A percentile compares a stretch with the other conserved stretches of the same genome.
Evolutionary conservation across 306 rosid species (phyloP).

Genomic region (Fragaria ananassa): DNA sequence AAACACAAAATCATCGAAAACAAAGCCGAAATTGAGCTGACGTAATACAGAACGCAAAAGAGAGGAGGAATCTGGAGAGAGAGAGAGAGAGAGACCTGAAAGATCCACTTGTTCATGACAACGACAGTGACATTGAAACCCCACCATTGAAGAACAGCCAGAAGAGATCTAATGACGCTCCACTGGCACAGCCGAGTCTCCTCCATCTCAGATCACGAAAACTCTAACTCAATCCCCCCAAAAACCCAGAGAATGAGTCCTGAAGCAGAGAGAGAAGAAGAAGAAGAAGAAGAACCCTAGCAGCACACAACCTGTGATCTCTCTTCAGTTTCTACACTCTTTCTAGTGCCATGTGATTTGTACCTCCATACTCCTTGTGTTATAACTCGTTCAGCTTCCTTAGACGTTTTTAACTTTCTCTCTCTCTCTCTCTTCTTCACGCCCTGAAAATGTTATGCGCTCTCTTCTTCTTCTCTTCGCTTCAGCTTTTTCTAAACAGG

Average conservation of each 20-base stretch:
- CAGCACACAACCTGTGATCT: background rate
- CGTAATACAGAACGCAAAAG: too few species aligned
- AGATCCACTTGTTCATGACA: conserved; percentile 98
- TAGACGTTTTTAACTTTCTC: conserved; percentile 12
- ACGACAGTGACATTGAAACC: conserved; percentile 85
- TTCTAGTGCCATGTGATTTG: conserved; percentile 33
- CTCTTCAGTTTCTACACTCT: background rate
- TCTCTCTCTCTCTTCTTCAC: conserved; percentile 16
- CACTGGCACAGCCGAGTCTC: conserved; percentile 61
- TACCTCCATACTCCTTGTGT: background rate
- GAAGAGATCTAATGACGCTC: conserved; percentile 75
- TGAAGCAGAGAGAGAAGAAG: background rate
- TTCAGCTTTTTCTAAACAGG: conserved; percentile 19
- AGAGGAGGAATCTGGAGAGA: conserved; percentile 12
- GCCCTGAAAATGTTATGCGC: conserved; percentile 32
- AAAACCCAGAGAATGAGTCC: background rate
- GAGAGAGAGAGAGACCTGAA: conserved; percentile 54
- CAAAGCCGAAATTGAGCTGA: too few species aligned
- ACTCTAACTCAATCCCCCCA: conserved; percentile 3
- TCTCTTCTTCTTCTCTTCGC: background rate
- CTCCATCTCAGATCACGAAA: conserved; percentile 54
- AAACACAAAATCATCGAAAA: background rate
- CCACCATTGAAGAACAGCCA: conserved; percentile 97
- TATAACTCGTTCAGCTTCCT: background rate
- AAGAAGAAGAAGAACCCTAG: conserved; percentile 3